These are phyloP conservation scores for Acanthamoeba royreba DNA, from an alignment of 208 protist genomes.

Conservation along the genomic window DNA sequence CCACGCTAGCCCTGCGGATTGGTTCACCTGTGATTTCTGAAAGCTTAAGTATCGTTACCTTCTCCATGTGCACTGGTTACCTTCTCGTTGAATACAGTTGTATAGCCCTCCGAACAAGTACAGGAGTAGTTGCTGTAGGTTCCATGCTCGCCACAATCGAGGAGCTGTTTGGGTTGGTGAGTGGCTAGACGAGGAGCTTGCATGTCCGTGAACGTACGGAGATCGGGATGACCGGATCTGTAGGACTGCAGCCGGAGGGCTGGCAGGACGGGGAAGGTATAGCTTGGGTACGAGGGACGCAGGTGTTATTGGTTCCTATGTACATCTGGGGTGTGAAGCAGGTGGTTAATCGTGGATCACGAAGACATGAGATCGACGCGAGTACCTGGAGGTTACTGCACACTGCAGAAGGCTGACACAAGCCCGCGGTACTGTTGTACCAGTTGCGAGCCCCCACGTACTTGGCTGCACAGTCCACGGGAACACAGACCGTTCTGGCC, in stretches of 20 bases:
- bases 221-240: not conserved
- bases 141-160: not conserved
- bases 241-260: not conserved
- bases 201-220: not conserved
- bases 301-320: not conserved
- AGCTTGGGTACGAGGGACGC: not conserved
- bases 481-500: not conserved
- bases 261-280: not conserved
- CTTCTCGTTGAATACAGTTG: not conserved
- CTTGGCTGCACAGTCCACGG: not conserved
- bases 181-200: not conserved
- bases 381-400: not conserved
- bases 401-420: not conserved
- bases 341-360: not conserved
- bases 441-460: constrained; percentile 34
- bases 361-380: not conserved
- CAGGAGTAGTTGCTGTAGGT: not conserved
- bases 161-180: not conserved
- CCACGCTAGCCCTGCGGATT: not conserved
- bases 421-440: not conserved
- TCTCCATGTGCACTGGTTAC: not conserved
- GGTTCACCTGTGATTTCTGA: not conserved
- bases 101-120: not conserved
- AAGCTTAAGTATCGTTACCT: not conserved
- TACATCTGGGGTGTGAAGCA: not conserved